Base-by-base conservation (phyloP, 805 yeast species). In the Wickerhamomyces strasburgensis region DNA sequence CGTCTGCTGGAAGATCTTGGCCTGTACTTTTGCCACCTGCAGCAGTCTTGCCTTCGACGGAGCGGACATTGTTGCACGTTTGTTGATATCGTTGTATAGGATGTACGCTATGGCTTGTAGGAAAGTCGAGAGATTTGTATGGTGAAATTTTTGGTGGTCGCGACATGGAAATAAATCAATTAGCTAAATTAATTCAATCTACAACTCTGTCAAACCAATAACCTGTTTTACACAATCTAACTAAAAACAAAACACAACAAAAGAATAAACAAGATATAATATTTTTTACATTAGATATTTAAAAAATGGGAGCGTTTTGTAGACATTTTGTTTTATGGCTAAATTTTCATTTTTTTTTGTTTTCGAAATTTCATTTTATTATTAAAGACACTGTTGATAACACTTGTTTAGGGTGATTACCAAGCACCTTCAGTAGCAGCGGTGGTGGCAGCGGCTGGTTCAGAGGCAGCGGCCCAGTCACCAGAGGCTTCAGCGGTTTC, bases 401-500 rank as follows among this genome's bases (percentile, higher is more conserved):
- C 7, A 21, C 25, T 11, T 21, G 10, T 21, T 31, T 33, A 38
- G 27, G 29, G 42, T 44, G 49, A 41, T 52, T 49, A 55, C 57
- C 57, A 50, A 43, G 47, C 47, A n/a, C n/a, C n/a, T n/a, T n/a
- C n/a, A 37, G 46, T 36, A 37, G 47, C 55, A 39, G 51, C 57
- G 43, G 45, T 56, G 36, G 54, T 51, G 40, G 54, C 52, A 32
- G 55, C 35, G 38, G 56, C 57, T 40, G 53, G 55, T 56, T 57
- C 60, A 27, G 52, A 35, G 35, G 58, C 60, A 43, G 69, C 72
- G 57, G 78, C 75, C 75, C 78, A 74, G 69, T 73, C 79, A 54
- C 72, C 80, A 60, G 80, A 73, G 56, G 70, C 75, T 61, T 79
- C 87, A 62, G 79, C 73, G 42, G 78, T 57, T 51, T 61, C 70